These are phyloP conservation scores for Scenedesmus sp. DNA, from an alignment of 163 green algal species.

Conservation along the genomic window DNA sequence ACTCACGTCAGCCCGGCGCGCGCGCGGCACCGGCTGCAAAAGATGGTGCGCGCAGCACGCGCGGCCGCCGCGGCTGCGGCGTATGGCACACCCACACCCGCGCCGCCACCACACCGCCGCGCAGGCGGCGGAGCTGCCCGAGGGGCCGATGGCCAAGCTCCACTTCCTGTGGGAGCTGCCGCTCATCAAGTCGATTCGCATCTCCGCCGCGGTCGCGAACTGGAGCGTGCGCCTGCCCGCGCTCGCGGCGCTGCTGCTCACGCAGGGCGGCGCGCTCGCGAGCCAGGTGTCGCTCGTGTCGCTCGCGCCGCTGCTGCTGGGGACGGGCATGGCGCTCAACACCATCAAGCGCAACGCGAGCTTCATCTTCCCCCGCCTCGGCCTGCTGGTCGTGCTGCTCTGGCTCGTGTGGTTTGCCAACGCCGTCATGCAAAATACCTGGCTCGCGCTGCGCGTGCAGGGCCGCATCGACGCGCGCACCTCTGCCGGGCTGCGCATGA, in stretches of 20 bases:
- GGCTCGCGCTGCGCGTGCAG: slow-evolving; percentile 41
- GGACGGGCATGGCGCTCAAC: slow-evolving; percentile 77
- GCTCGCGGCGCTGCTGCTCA: slow-evolving; percentile 68
- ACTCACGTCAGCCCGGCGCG: neutral
- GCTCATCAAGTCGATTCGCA: slow-evolving; percentile 61
- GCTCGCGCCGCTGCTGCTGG: slow-evolving; percentile 79
- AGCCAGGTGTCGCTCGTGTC: slow-evolving; percentile 74
- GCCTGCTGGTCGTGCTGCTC: slow-evolving; percentile 72
- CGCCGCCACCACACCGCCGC: neutral
- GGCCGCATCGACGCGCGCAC: slow-evolving; percentile 67
- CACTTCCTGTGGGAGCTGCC: slow-evolving; percentile 73
- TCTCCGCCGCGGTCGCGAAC: slow-evolving; percentile 69
- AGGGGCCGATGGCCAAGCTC: slow-evolving; percentile 56
- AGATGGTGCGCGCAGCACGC: slow-evolving; percentile 12
- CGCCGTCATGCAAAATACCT: slow-evolving; percentile 60
- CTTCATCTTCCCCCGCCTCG: slow-evolving; percentile 75
- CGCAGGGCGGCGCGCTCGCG: slow-evolving; percentile 66
- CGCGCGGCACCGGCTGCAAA: neutral
- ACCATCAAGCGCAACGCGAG: slow-evolving; percentile 73
- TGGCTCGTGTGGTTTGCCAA: slow-evolving; percentile 81
- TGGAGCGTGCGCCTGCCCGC: slow-evolving; percentile 69
- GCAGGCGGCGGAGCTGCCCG: slow-evolving; percentile 28
- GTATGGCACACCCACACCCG: neutral
- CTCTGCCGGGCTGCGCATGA: slow-evolving; percentile 61
- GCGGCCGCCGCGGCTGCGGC: neutral